phyloP scores from a whole-genome alignment of 139 green algal genomes.

The Limnomonas spitsbergensis region DNA sequence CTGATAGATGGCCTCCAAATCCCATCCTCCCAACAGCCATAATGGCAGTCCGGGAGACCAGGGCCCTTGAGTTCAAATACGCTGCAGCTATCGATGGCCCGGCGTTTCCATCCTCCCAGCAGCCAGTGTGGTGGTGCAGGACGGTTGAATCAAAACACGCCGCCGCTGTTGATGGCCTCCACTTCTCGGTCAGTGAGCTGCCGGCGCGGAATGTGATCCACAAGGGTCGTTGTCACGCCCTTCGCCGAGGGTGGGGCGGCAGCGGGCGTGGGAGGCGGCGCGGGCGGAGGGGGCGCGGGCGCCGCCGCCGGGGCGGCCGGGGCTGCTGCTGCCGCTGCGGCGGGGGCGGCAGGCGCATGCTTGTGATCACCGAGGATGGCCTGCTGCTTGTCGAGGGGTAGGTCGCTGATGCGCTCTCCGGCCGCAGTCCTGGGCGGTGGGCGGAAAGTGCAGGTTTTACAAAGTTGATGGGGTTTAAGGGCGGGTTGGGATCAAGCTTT shows the following conservation, averaged over 20 bases:
- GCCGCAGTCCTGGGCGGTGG: background rate
- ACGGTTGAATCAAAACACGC: conserved; percentile 7
- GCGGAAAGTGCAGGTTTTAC: background rate
- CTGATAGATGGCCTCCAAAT: too few relatives aligned
- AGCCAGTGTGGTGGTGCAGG: too few relatives aligned
- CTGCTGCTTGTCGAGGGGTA: background rate
- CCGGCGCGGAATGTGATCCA: background rate
- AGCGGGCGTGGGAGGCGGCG: background rate
- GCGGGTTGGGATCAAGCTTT: background rate
- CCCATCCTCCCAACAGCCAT: too few relatives aligned
- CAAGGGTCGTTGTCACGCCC: background rate
- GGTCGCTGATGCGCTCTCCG: conserved; percentile 13
- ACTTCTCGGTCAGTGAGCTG: background rate
- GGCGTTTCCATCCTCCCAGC: too few relatives aligned
- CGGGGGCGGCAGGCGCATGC: background rate
- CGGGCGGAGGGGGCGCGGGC: background rate
- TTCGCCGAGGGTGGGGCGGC: background rate
- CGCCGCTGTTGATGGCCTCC: conserved; percentile 12
- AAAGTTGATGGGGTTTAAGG: background rate
- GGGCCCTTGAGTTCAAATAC: too few relatives aligned
- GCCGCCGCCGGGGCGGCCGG: background rate
- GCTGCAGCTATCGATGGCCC: too few relatives aligned
- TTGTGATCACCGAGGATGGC: background rate
- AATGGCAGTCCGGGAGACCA: too few relatives aligned
- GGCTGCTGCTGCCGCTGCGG: background rate